Conservation (phyloP, 2,329 filamentous ascomycete species). For the Aureobasidium sp. region DNA sequence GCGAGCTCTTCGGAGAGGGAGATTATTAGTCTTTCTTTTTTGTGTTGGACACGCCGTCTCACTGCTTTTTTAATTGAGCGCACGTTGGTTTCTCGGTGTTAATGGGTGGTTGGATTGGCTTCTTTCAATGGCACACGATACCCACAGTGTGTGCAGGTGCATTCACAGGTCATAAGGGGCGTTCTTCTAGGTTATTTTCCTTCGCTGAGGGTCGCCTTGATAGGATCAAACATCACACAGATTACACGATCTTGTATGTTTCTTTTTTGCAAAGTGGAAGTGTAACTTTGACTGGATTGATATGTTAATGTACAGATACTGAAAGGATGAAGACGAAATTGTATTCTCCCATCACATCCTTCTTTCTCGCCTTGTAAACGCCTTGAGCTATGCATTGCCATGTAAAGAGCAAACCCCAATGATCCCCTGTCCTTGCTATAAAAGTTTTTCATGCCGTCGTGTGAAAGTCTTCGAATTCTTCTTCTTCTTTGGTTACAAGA, state of each 20-base stretch:
- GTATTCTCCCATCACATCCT: background rate
- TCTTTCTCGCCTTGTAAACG: background rate
- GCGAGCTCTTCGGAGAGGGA: conserved; percentile 71
- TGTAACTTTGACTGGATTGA: background rate
- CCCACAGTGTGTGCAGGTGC: background rate
- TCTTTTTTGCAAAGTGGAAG: background rate
- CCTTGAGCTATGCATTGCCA: conserved; percentile 12
- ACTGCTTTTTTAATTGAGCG: background rate
- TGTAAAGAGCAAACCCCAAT: background rate
- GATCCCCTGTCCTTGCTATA: background rate
- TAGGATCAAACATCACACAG: background rate
- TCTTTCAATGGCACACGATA: background rate
- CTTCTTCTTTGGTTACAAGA: background rate
- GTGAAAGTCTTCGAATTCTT: background rate
- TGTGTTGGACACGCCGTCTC: background rate
- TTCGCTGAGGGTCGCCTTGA: background rate
- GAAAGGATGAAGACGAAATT: background rate
- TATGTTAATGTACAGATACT: background rate
- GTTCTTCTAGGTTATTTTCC: background rate
- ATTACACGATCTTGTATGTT: too few species aligned
- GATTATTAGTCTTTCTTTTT: conserved; percentile 14
- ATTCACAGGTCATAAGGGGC: background rate
- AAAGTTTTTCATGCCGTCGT: background rate
- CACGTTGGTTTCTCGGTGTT: background rate
- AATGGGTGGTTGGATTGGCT: background rate